These are phyloP conservation scores for Xylogone sp. DNA, from an alignment of 2,329 filamentous ascomycete species.

Conservation along the genomic window DNA sequence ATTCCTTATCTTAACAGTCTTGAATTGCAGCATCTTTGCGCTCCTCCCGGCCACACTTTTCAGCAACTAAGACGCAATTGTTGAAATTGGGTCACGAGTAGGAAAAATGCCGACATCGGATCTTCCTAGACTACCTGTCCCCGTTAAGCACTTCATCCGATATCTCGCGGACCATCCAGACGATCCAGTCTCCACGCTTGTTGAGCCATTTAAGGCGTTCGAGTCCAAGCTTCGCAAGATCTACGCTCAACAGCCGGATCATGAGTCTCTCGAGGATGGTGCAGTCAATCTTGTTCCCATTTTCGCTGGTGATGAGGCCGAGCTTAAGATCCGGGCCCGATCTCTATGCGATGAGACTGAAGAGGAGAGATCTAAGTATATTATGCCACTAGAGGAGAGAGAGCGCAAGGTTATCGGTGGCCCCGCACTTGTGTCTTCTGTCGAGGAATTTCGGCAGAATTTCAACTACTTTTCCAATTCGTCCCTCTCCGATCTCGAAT, in stretches of 20 bases:
- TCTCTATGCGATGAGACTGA: constrained; percentile 53
- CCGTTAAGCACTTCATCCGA: constrained; percentile 26
- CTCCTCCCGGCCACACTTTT: too few species aligned
- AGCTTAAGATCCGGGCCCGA: constrained; percentile 60
- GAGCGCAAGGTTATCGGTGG: constrained; percentile 60
- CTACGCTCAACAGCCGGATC: constrained; percentile 64
- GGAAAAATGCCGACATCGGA: constrained; percentile 9
- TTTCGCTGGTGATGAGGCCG: constrained; percentile 52
- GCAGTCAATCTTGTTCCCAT: constrained; percentile 63
- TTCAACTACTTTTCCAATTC: constrained; percentile 81
- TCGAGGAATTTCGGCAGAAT: constrained; percentile 73
- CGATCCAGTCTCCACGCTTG: constrained; percentile 51
- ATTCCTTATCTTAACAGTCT: too few species aligned
- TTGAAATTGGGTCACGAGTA: too few species aligned
- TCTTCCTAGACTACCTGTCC: constrained; percentile 19
- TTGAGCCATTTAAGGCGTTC: constrained; percentile 64
- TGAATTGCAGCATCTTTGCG: too few species aligned
- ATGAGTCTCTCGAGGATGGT: constrained; percentile 52
- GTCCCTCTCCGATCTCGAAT: constrained; percentile 70
- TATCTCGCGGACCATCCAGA: constrained; percentile 54
- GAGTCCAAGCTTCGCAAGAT: constrained; percentile 63
- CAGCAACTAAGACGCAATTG: too few species aligned
- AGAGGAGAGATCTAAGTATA: constrained; percentile 61
- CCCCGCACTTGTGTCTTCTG: constrained; percentile 61
- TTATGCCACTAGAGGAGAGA: constrained; percentile 62